Conservation (phyloP, 2,329 filamentous ascomycete genomes). For the Claviceps pazoutovae region DNA sequence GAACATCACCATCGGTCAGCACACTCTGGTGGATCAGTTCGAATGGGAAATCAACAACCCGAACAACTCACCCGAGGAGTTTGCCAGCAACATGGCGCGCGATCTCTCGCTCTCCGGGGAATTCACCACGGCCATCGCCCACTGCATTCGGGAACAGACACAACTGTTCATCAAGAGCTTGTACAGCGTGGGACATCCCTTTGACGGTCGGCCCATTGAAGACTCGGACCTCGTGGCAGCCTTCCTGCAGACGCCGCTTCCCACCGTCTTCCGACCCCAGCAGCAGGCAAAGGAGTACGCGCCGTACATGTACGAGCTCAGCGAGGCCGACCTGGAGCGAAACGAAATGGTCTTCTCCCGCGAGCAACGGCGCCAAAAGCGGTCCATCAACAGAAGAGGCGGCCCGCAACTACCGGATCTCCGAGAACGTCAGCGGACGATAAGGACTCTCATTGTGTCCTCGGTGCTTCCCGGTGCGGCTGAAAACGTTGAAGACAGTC, state of each 20-base stretch:
- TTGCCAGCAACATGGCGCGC: constrained; percentile 75
- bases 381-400: constrained; percentile 84
- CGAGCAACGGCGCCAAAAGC: constrained; percentile 87
- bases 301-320: constrained; percentile 88
- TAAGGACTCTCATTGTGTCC: constrained; percentile 82
- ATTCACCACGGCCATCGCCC: constrained; percentile 93
- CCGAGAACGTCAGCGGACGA: constrained; percentile 85
- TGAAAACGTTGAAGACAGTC: constrained; percentile 64
- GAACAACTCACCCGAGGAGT: constrained; percentile 85
- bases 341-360: constrained; percentile 87
- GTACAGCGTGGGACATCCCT: constrained; percentile 85
- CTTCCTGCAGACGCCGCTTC: constrained; percentile 74
- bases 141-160: constrained; percentile 91
- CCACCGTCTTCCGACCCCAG: constrained; percentile 73
- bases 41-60: constrained; percentile 99
- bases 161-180: constrained; percentile 89
- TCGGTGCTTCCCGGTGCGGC: constrained; percentile 84
- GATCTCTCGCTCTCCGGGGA: constrained; percentile 88
- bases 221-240: constrained; percentile 77
- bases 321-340: constrained; percentile 75
- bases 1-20: constrained; percentile 92
- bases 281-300: constrained; percentile 90
- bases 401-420: constrained; percentile 91
- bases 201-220: constrained; percentile 85
- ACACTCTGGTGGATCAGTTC: constrained; percentile 91